These are phyloP conservation scores for Aureobasidium namibiae DNA, from an alignment of 2,329 filamentous ascomycete species.

Conservation along the genomic window DNA sequence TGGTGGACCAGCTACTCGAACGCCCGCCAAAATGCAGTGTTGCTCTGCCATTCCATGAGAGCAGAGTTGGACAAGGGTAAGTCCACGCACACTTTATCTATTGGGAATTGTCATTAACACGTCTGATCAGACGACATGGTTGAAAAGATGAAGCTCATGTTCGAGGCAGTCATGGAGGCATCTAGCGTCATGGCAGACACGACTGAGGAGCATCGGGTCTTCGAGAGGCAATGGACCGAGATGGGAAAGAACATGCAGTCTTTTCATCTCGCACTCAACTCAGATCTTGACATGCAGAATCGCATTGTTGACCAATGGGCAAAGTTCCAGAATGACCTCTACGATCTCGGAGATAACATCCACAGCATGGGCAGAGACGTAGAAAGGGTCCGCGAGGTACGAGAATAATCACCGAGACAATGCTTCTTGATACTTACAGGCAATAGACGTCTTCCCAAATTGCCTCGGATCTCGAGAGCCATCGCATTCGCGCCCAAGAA, in stretches of 20 bases:
- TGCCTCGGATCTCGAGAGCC: background rate
- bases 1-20: slow-evolving; percentile 60
- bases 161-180: slow-evolving; percentile 4
- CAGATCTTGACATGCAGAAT: slow-evolving; percentile 2
- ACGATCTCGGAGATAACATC: background rate
- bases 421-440: background rate
- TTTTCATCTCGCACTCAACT: slow-evolving; percentile 1
- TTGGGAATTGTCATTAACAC: background rate
- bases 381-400: background rate
- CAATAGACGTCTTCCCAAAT: slow-evolving; percentile 2
- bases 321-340: background rate
- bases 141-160: slow-evolving; percentile 2
- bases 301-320: slow-evolving; percentile 4
- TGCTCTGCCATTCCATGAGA: slow-evolving; percentile 55
- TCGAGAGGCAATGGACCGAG: background rate
- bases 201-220: background rate
- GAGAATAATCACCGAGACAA: background rate
- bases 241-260: slow-evolving; percentile 8
- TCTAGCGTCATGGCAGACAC: background rate
- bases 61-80: slow-evolving; percentile 49
- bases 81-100: background rate
- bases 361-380: background rate
- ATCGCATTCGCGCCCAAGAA: background rate
- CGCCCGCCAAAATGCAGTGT: slow-evolving; percentile 50
- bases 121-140: background rate